phyloP scores from a whole-genome alignment of 2,329 filamentous ascomycete genomes.

The Trichoderma simmonsii region DNA sequence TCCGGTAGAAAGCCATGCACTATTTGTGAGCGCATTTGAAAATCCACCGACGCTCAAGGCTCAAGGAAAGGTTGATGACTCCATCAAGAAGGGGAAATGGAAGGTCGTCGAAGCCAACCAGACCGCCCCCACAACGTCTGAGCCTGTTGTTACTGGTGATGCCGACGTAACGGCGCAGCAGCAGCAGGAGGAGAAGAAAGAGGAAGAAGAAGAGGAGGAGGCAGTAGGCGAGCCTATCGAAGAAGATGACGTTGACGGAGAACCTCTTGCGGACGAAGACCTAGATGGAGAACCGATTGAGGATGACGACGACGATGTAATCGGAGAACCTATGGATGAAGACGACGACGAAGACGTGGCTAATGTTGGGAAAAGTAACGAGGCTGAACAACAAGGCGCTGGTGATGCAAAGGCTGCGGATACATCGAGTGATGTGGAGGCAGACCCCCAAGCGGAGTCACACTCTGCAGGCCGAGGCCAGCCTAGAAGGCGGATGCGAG shows the following conservation, averaged over 20 bases:
- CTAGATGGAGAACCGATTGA: conserved; percentile 32
- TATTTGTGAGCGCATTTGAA: conserved; percentile 68
- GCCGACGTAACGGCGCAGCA: neutral
- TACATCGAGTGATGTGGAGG: conserved; percentile 7
- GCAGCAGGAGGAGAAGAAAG: conserved; percentile 27
- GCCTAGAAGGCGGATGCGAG: conserved; percentile 63
- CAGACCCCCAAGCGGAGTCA: conserved; percentile 10
- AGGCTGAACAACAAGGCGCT: neutral
- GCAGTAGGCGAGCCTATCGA: conserved; percentile 40
- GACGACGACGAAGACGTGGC: conserved; percentile 33
- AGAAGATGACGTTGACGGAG: conserved; percentile 48
- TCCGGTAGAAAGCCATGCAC: conserved; percentile 67
- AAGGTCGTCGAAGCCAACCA: conserved; percentile 46
- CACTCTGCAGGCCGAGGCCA: conserved; percentile 26
- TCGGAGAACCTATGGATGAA: conserved; percentile 20
- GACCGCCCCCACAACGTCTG: conserved; percentile 17
- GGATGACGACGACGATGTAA: conserved; percentile 30
- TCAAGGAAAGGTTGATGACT: conserved; percentile 27
- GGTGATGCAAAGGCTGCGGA: conserved; percentile 18
- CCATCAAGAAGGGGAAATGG: conserved; percentile 41
- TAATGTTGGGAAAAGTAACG: neutral
- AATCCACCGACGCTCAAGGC: conserved; percentile 54
- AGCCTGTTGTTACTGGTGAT: neutral
- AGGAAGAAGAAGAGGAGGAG: conserved; percentile 46
- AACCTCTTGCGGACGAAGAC: conserved; percentile 35